Evolutionary conservation across 805 yeast genomes (phyloP), one percentile per base, ranked within the genome.

Genomic region (Lachancea thermotolerans): DNA sequence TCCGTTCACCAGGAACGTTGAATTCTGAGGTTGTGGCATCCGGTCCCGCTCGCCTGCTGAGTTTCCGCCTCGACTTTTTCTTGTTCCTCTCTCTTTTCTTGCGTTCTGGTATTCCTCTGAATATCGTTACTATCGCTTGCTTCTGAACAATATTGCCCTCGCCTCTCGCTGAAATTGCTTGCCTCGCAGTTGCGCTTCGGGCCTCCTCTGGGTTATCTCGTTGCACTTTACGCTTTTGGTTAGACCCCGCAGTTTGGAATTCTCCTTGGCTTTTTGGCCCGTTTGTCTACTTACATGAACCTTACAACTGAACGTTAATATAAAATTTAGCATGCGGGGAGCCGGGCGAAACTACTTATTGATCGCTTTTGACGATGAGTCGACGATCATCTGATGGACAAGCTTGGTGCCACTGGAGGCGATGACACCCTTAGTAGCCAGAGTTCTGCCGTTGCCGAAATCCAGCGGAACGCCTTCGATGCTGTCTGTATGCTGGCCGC

Each of bases 361-460:
- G 31, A 62, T 54, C 6, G 59, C 58, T 15, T 48, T 45, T 16
- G 50, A 41, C 1, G 67, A 60, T 3, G 57, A 52, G 4, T 45
- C 30, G 2, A 63, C 65, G 1, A 62, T 47, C 17, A 41, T 37
- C 3, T 50, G 51, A 41, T 65, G 69, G 10, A 64, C 46, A 7
- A 44, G 44, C 4, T 48, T 42, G 8, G 64, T 60, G 8, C 67
- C 65, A 47, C 65, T 60, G 5, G 93, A 82, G 8, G 98, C 99
- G 59, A 93, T 81, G n/a, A 93, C 90, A 39, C 99, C 99, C 66
- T 87, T 83, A 47, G 95, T 85, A 25, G 55, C 46, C 51, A 93
- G 74, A 32, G 79, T 78, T 60, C 97, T 79, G 6, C 99, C 99
- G 35, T 72, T 70, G 7, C 96, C 89, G 56, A 93, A 93, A 59